Evolutionary conservation across 768 basidiomycete genomes (phyloP).

Genomic region (Glaciozyma antarctica): DNA sequence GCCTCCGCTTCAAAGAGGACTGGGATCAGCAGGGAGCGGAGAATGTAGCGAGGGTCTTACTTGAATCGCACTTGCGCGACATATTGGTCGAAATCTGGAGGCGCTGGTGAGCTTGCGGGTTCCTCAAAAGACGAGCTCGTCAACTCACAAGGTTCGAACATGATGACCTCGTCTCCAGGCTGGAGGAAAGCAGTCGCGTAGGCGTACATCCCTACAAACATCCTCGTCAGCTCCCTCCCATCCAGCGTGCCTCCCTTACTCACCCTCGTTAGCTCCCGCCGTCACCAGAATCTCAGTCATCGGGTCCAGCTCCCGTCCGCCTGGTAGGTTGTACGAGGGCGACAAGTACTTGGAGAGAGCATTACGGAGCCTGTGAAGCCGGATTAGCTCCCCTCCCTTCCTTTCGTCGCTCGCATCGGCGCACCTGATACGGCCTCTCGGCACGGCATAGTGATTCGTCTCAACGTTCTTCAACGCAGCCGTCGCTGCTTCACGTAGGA

Average conservation of each 20-base stretch:
- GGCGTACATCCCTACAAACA: constrained; percentile 69
- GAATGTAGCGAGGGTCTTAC: neutral
- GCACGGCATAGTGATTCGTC: constrained; percentile 66
- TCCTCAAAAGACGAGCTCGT: neutral
- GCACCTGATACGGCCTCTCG: neutral
- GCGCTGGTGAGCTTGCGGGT: neutral
- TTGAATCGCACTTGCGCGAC: constrained; percentile 33
- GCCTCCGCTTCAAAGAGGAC: constrained; percentile 51
- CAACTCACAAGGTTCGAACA: constrained; percentile 62
- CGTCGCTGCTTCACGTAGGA: constrained; percentile 65
- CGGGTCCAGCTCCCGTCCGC: constrained; percentile 59
- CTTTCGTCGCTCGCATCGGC: too few species aligned
- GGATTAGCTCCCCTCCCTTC: neutral
- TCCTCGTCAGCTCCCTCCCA: neutral
- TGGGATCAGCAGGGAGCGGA: neutral
- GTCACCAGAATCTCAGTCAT: constrained; percentile 87
- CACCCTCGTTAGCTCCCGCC: constrained; percentile 95
- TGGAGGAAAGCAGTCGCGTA: constrained; percentile 77
- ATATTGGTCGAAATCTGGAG: constrained; percentile 32
- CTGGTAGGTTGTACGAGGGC: constrained; percentile 46
- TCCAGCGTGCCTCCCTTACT: constrained; percentile 3
- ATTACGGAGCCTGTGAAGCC: constrained; percentile 68
- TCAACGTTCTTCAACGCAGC: constrained; percentile 55
- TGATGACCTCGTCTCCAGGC: constrained; percentile 89
- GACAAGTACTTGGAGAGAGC: constrained; percentile 77